A percentile compares a stretch with the other conserved stretches of the same genome.
Conservation (phyloP, 2,329 filamentous ascomycete species). For the Herpotrichia juniperi region DNA sequence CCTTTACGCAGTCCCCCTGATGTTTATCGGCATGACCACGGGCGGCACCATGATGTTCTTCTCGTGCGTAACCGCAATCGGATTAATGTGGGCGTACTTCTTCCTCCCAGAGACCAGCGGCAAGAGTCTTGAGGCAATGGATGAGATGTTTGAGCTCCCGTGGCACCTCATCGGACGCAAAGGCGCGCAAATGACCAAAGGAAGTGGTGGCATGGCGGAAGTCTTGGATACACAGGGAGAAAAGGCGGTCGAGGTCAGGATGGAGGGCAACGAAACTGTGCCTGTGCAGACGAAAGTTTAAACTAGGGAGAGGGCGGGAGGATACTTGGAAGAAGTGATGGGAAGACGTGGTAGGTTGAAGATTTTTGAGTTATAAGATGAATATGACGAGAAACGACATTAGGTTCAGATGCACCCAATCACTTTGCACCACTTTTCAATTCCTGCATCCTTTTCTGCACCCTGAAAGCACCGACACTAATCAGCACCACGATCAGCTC, state of each 20-base stretch:
- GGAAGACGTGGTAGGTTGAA: no score
- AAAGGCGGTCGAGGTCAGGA: conserved; percentile 34
- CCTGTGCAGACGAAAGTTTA: background rate
- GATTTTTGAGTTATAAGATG: no score
- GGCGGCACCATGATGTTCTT: conserved; percentile 82
- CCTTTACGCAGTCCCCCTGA: conserved; percentile 66
- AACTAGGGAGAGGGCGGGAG: background rate
- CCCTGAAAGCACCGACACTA: no score
- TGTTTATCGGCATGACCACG: conserved; percentile 67
- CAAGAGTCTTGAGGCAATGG: conserved; percentile 69
- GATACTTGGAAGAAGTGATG: background rate
- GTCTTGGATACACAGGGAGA: conserved; percentile 39
- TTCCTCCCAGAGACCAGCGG: conserved; percentile 76
- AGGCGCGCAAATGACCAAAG: conserved; percentile 40
- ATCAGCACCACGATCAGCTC: no score
- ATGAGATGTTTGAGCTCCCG: conserved; percentile 71
- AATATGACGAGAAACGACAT: no score
- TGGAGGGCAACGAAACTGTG: conserved; percentile 17
- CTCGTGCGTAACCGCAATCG: conserved; percentile 69
- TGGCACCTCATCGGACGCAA: conserved; percentile 74
- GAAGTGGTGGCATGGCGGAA: conserved; percentile 39
- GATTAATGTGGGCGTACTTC: conserved; percentile 73
- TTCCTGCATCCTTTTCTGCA: no score
- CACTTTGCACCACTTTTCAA: no score
- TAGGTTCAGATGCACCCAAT: no score